phyloP scores from a whole-genome alignment of 495 filamentous ascomycete species.

The Cryomyces minteri region DNA sequence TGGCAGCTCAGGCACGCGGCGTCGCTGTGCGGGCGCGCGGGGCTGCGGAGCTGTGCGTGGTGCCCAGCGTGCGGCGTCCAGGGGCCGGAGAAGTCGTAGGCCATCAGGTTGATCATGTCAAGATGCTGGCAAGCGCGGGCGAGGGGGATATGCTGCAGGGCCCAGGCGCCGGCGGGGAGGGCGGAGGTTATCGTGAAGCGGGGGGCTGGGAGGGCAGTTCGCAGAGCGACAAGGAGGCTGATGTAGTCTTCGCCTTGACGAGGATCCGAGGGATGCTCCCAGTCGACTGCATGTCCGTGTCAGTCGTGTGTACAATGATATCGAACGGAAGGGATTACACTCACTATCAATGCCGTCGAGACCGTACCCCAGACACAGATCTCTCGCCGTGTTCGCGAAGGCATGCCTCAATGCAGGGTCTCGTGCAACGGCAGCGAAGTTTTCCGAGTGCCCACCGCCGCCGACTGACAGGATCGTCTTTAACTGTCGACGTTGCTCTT shows the following conservation, averaged over 20 bases:
- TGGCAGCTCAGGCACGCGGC: constrained; percentile 42
- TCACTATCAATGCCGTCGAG: constrained; percentile 79
- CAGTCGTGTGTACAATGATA: background rate
- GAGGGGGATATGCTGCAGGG: constrained; percentile 61
- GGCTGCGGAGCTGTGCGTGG: constrained; percentile 61
- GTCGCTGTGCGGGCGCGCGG: constrained; percentile 25
- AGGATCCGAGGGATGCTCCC: constrained; percentile 63
- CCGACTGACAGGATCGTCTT: constrained; percentile 76
- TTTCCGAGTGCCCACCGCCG: constrained; percentile 55
- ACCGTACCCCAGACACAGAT: constrained; percentile 53
- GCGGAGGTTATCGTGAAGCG: constrained; percentile 63
- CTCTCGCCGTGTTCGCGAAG: constrained; percentile 54
- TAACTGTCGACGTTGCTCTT: constrained; percentile 54
- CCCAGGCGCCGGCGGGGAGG: constrained; percentile 59
- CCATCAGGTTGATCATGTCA: constrained; percentile 68
- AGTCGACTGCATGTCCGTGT: constrained; percentile 46
- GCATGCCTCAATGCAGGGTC: constrained; percentile 39
- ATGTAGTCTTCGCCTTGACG: constrained; percentile 59
- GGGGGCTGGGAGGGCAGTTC: constrained; percentile 52
- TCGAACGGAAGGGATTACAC: constrained; percentile 2
- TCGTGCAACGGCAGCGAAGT: constrained; percentile 56
- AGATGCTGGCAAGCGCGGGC: constrained; percentile 42
- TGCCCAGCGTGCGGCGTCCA: constrained; percentile 56
- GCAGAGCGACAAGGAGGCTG: constrained; percentile 46
- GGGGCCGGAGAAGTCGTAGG: constrained; percentile 75